A percentile compares a stretch with the other conserved stretches of the same genome.
These are phyloP conservation scores for Backusella australiensis DNA, from an alignment of 192 early-diverging fungal species.

Conservation along the genomic window DNA sequence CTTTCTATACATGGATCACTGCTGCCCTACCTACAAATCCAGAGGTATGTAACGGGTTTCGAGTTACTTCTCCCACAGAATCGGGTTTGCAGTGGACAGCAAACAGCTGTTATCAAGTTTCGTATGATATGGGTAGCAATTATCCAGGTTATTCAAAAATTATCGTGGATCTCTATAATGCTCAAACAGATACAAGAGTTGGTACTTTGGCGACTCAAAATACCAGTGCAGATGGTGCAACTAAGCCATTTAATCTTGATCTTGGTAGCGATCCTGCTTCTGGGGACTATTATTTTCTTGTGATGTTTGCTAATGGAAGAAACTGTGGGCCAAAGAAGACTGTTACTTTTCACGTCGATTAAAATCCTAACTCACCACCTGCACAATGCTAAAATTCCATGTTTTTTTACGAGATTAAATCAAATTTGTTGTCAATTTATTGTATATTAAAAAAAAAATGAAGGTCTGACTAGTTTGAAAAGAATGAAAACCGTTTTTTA, in stretches of 20 bases:
- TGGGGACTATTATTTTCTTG: conserved; percentile 22
- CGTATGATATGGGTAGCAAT: conserved; percentile 20
- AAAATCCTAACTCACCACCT: conserved; percentile 23
- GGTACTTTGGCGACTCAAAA: conserved; percentile 4
- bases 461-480: too few species aligned
- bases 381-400: conserved; percentile 5
- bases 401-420: background rate
- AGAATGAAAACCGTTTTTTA: too few species aligned
- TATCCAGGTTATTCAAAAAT: background rate
- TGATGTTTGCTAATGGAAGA: background rate
- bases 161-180: conserved; percentile 5
- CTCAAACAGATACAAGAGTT: conserved; percentile 1
- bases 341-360: conserved; percentile 2
- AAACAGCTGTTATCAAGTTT: conserved; percentile 16
- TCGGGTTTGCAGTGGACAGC: conserved; percentile 20
- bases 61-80: conserved; percentile 15
- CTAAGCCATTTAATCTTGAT: background rate
- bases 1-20: background rate
- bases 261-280: background rate
- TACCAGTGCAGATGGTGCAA: background rate
- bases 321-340: conserved; percentile 3
- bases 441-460: too few species aligned
- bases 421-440: background rate
- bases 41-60: conserved; percentile 21
- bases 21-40: background rate